A percentile compares a stretch with the other conserved stretches of the same genome.
Conservation (phyloP, 306 rosid genomes). For the Cyamopsis tetragonoloba region DNA sequence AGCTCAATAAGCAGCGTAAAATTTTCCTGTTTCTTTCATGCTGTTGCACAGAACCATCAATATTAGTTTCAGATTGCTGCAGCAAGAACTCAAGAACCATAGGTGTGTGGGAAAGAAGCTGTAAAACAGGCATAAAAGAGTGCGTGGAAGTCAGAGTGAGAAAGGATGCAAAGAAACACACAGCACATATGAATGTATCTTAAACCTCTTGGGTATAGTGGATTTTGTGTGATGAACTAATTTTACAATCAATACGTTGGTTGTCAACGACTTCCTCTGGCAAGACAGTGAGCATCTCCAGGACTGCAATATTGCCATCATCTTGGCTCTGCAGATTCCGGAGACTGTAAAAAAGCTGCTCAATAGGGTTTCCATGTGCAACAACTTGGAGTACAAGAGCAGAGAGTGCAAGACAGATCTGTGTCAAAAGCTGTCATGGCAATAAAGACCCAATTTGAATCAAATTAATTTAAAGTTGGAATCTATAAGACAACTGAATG, state of each 20-base stretch:
- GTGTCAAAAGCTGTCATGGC: conserved; percentile 79
- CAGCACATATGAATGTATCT: conserved; percentile 6
- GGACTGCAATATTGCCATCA: conserved; percentile 71
- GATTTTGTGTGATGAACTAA: conserved; percentile 51
- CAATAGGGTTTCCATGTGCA: conserved; percentile 82
- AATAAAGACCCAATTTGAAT: conserved; percentile 25
- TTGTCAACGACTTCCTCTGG: conserved; percentile 88
- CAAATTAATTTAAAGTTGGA: not conserved
- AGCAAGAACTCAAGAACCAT: conserved; percentile 85
- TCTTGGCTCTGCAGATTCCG: conserved; percentile 73
- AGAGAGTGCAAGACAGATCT: conserved; percentile 93
- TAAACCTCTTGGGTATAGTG: conserved; percentile 83
- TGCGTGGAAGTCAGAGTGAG: conserved; percentile 1
- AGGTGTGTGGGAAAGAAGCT: conserved; percentile 81
- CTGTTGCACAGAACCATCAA: conserved; percentile 58
- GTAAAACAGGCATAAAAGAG: conserved; percentile 26
- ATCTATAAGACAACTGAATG: not conserved
- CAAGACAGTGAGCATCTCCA: conserved; percentile 94
- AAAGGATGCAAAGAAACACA: conserved; percentile 2
- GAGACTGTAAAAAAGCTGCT: conserved; percentile 89
- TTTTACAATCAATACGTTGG: conserved; percentile 53
- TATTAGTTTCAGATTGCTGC: conserved; percentile 67
- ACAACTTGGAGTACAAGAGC: conserved; percentile 75
- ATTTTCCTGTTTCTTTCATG: conserved; percentile 78
- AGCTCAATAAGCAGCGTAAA: conserved; percentile 93